Percentiles rank a stretch among this genome's conserved stretches.
phyloP scores from a whole-genome alignment of 108 stramenopile genomes.

The Heterococcus sp. region DNA sequence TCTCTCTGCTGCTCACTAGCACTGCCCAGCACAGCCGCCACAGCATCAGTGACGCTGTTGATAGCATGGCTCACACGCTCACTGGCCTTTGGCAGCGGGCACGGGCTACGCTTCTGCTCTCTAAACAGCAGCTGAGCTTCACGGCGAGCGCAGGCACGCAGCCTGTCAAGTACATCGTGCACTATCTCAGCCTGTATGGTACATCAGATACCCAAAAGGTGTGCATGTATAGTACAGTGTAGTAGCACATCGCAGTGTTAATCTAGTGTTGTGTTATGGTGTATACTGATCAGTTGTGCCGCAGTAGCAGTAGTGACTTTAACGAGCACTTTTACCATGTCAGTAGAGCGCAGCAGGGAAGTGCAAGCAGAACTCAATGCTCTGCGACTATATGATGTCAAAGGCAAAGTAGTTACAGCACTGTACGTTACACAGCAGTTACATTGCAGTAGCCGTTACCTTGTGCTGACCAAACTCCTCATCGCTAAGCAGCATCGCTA shows the following conservation, averaged over 20 bases:
- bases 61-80: conserved; percentile 83
- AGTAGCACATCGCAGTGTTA: no score
- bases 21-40: conserved; percentile 7
- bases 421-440: no score
- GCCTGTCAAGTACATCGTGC: conserved; percentile 78
- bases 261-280: no score
- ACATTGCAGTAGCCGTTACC: background rate
- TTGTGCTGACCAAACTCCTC: conserved; percentile 89
- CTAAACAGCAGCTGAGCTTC: conserved; percentile 95
- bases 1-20: conserved; percentile 7
- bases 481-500: conserved; percentile 86
- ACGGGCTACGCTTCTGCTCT: conserved; percentile 68
- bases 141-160: conserved; percentile 73
- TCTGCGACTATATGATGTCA: no score
- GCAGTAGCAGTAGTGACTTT: no score
- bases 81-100: conserved; percentile 76
- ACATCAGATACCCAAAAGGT: no score
- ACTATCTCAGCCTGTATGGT: conserved; percentile 70
- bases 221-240: no score
- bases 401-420: no score
- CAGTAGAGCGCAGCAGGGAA: no score
- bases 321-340: no score
- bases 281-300: no score
- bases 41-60: conserved; percentile 88
- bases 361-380: no score